These are phyloP conservation scores for Acer yangbiense DNA, from an alignment of 345 rosid genomes.

Conservation along the genomic window DNA sequence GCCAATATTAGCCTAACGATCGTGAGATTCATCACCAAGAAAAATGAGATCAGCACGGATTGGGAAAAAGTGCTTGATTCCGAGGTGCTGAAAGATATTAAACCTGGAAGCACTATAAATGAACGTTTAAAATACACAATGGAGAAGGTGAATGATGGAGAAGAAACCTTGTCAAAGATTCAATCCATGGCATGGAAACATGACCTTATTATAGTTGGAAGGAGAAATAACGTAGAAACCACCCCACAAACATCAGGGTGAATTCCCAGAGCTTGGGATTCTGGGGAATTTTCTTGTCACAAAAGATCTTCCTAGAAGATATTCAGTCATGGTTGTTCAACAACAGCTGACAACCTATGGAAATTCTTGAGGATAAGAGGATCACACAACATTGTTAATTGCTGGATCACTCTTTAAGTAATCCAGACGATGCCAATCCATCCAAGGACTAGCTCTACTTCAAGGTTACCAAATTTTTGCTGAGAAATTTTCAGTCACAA, in stretches of 20 bases:
- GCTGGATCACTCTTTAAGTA: too few species aligned
- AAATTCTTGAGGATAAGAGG: not conserved
- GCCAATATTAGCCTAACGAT: conserved; percentile 34
- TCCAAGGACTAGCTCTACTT: not conserved
- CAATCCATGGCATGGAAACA: conserved; percentile 29
- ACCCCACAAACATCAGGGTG: conserved; percentile 44
- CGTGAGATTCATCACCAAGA: conserved; percentile 23
- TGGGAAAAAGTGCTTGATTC: conserved; percentile 44
- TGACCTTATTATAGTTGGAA: conserved; percentile 56
- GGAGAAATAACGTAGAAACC: conserved; percentile 32
- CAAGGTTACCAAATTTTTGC: not conserved
- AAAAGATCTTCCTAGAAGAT: conserved; percentile 38
- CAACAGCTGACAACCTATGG: conserved; percentile 35
- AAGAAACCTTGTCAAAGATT: conserved; percentile 27
- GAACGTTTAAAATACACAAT: conserved; percentile 25
- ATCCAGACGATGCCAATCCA: too few species aligned
- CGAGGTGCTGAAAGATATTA: conserved; percentile 36
- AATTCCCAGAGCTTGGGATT: conserved; percentile 60
- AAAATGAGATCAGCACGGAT: conserved; percentile 14
- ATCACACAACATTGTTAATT: not conserved
- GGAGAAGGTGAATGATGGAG: conserved; percentile 42
- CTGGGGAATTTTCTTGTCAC: conserved; percentile 68
- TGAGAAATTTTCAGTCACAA: not conserved
- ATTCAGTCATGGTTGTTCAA: conserved; percentile 59
- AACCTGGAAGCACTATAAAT: conserved; percentile 4